Evolutionary conservation across 768 basidiomycete genomes (phyloP), one percentile per base, ranked within the genome.

Genomic region (Antrodiella citrinella): DNA sequence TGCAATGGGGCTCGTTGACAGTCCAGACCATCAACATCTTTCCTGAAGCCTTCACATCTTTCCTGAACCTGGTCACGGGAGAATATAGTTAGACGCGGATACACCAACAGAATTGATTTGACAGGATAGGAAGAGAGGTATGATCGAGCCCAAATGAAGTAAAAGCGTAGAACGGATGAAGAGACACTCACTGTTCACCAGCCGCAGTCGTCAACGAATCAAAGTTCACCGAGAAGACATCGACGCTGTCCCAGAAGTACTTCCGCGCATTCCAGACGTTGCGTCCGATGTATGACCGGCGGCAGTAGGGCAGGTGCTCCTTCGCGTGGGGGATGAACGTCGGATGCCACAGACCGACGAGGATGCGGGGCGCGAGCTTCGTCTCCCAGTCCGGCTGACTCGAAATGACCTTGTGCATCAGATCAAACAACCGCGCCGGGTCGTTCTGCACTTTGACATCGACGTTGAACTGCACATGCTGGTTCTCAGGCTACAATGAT

Each of bases 21-120:
- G 96, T 99, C 96, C 94, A 97, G 2, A 92, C 91, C 78, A 94
- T 85, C 50, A 98, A 58, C 57, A 76, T 75, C 76, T 96, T 96
- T 18, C 86, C 86, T 1, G 81, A 81, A 13, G 62, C 71, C 63
- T 82, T 82, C 70, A 91, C 93, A 57, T 93, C 86, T 43, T 72
- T 67, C 49, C 84, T 72, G 72, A 99, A 97, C 72, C 94, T 78
- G 59, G 21, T 3, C 15, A 35, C 15, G 30, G 15, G 30, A 35
- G 30, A 7, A 35, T 15, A 35, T 7, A 7, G 15, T 35, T 35
- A 15, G 30, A n/a, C n/a, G n/a, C n/a, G n/a, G n/a, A 43, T 15
- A 22, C 13, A 11, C n/a, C 20, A 48, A n/a, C n/a, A n/a, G n/a
- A n/a, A n/a, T n/a, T n/a, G n/a, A n/a, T n/a, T n/a, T n/a, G n/a